Evolutionary conservation across 2,329 filamentous ascomycete genomes (phyloP).

Genomic region (Aulographum hederae): DNA sequence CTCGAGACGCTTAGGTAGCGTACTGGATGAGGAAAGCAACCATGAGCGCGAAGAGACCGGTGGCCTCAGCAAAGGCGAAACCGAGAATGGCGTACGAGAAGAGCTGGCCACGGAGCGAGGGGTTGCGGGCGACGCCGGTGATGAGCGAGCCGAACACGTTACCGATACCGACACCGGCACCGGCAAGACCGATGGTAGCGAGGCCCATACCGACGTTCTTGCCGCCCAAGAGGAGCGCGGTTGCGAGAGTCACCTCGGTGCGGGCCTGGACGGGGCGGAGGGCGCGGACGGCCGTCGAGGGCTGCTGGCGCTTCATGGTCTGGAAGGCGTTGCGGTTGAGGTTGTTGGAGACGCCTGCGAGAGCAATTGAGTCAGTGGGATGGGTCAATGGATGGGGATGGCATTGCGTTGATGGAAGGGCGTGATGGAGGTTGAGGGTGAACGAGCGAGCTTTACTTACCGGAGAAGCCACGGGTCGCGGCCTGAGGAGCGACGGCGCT

Average conservation of each 20-base stretch:
- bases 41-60: constrained; percentile 43
- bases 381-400: too few species aligned
- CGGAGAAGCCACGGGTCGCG: too few species aligned
- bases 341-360: too few species aligned
- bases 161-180: constrained; percentile 90
- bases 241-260: constrained; percentile 22
- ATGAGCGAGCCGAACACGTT: constrained; percentile 86
- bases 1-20: too few species aligned
- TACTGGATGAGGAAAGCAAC: constrained; percentile 25
- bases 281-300: constrained; percentile 1
- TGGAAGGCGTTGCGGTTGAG: neutral
- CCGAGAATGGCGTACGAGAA: constrained; percentile 92
- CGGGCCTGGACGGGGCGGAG: constrained; percentile 21
- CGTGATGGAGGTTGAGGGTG: too few species aligned
- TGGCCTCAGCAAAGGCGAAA: constrained; percentile 90
- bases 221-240: constrained; percentile 22
- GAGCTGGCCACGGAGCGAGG: constrained; percentile 80
- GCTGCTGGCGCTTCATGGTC: neutral
- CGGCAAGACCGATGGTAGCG: constrained; percentile 80
- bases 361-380: too few species aligned
- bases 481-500: too few species aligned
- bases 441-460: too few species aligned
- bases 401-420: too few species aligned
- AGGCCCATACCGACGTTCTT: constrained; percentile 24
- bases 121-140: constrained; percentile 73